Conservation (phyloP, 495 filamentous ascomycete species). For the Neurospora sp. region DNA sequence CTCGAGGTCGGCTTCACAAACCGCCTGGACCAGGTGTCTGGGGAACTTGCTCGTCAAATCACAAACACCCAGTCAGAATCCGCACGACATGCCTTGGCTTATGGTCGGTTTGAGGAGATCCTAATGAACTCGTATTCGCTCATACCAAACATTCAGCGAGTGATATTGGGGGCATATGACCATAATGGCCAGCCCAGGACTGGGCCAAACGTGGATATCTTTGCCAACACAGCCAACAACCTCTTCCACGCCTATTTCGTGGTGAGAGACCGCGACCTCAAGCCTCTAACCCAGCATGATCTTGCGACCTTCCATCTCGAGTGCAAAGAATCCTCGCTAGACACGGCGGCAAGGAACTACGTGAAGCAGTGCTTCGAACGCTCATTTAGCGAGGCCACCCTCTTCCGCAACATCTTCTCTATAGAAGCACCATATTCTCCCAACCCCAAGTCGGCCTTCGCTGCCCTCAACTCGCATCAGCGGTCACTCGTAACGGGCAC, state of each 20-base stretch:
- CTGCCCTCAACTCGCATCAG: constrained; percentile 28
- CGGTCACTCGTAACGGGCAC: constrained; percentile 32
- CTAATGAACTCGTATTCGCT: constrained; percentile 35
- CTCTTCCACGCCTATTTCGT: constrained; percentile 35
- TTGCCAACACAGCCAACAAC: constrained; percentile 48
- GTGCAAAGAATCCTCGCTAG: constrained; percentile 31
- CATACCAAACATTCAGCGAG: constrained; percentile 35
- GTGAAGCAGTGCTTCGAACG: constrained; percentile 42
- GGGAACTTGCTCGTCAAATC: constrained; percentile 36
- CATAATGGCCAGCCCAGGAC: constrained; percentile 47
- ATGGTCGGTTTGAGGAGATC: constrained; percentile 40
- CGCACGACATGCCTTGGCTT: constrained; percentile 40
- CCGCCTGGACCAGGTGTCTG: constrained; percentile 34
- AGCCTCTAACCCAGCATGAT: constrained; percentile 44
- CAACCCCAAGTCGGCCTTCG: constrained; percentile 33
- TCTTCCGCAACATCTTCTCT: constrained; percentile 39
- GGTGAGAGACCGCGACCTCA: constrained; percentile 38
- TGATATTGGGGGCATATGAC: constrained; percentile 49
- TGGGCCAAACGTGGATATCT: constrained; percentile 44
- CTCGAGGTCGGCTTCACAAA: constrained; percentile 40
- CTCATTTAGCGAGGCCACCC: constrained; percentile 35
- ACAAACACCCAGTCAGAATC: constrained; percentile 38
- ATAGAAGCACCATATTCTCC: constrained; percentile 37
- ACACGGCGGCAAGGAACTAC: constrained; percentile 37
- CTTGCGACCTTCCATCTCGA: constrained; percentile 40